phyloP scores from a whole-genome alignment of 2,329 filamentous ascomycete species.

The Ascomycota sp. region DNA sequence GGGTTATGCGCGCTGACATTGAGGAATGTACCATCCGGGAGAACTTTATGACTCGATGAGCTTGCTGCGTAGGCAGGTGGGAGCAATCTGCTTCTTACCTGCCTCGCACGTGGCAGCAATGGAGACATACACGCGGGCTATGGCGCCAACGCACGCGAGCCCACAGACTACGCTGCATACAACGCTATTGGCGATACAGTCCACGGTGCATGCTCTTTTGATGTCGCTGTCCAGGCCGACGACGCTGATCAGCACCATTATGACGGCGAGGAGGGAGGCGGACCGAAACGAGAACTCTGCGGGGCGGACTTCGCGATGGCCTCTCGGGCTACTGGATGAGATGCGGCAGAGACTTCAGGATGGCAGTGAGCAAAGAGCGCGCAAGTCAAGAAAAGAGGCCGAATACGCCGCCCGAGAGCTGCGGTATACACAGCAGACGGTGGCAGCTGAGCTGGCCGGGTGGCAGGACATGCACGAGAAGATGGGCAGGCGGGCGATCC shows the following conservation, averaged over 20 bases:
- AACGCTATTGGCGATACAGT: constrained; percentile 59
- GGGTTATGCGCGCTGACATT: too few species aligned
- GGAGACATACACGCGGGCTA: constrained; percentile 46
- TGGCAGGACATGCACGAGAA: constrained; percentile 82
- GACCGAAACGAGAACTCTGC: constrained; percentile 61
- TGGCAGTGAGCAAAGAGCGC: constrained; percentile 65
- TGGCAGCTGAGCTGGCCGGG: constrained; percentile 74
- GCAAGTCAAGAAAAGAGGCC: constrained; percentile 48
- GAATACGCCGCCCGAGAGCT: constrained; percentile 62
- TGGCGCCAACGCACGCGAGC: constrained; percentile 48
- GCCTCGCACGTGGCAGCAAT: constrained; percentile 47
- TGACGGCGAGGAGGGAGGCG: constrained; percentile 51
- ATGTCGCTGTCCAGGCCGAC: constrained; percentile 60
- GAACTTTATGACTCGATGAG: constrained; percentile 50
- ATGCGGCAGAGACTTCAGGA: constrained; percentile 63
- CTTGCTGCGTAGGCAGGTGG: constrained; percentile 29
- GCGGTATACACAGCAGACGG: constrained; percentile 80
- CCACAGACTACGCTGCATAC: constrained; percentile 57
- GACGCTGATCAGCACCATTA: constrained; percentile 57
- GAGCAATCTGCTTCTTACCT: constrained; percentile 47
- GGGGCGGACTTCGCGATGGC: constrained; percentile 58
- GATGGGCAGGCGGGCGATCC: constrained; percentile 54
- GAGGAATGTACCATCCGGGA: too few species aligned
- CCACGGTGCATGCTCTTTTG: constrained; percentile 66
- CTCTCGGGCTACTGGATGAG: constrained; percentile 66